phyloP scores from a whole-genome alignment of 805 yeast species.

The Ogataea chonburiensis region DNA sequence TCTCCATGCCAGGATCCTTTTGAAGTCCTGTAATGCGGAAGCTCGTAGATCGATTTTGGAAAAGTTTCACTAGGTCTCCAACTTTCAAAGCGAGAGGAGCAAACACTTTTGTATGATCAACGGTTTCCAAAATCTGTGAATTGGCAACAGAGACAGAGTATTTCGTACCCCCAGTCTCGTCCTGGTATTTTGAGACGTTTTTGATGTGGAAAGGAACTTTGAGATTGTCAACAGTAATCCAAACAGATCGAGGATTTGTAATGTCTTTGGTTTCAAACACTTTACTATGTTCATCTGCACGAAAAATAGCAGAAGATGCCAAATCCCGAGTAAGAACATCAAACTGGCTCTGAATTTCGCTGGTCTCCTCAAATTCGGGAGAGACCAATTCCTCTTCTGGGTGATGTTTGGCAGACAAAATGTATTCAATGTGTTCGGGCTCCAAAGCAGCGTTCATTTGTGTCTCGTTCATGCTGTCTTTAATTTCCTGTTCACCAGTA shows the following conservation, averaged over 20 bases:
- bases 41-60: constrained; percentile 29
- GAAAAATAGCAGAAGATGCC: no score
- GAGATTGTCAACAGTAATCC: constrained; percentile 14
- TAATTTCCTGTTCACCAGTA: constrained; percentile 1
- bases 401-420: background rate
- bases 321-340: no score
- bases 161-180: background rate
- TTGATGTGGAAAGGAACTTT: constrained; percentile 14
- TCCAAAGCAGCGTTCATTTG: constrained; percentile 1
- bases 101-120: constrained; percentile 34
- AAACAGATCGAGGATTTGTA: constrained; percentile 13
- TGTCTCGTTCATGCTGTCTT: constrained; percentile 11
- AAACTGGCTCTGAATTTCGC: constrained; percentile 8
- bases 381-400: constrained; percentile 10
- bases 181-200: constrained; percentile 6
- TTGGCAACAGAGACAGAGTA: constrained; percentile 8
- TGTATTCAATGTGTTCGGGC: constrained; percentile 1
- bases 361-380: constrained; percentile 14
- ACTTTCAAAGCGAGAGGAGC: constrained; percentile 51
- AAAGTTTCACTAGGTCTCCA: constrained; percentile 50
- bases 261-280: constrained; percentile 9
- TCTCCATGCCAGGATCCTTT: constrained; percentile 17
- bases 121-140: constrained; percentile 28
- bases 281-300: constrained; percentile 7
- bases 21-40: constrained; percentile 50